Base-by-base conservation (phyloP, 169 alveolate genomes). In the Ophryocystis elektroscirrha region DNA sequence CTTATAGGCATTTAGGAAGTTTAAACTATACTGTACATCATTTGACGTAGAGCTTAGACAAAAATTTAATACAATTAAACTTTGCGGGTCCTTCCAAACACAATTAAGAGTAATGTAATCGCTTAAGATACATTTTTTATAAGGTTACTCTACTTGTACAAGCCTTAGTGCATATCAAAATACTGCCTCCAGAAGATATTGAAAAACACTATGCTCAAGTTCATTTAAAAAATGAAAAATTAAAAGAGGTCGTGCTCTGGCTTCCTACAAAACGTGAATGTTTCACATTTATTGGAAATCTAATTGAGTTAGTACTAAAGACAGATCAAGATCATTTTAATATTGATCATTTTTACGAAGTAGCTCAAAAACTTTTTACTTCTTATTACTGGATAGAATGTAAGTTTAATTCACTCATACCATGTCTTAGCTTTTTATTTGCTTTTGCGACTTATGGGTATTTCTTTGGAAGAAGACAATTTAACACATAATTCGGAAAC, bases 101-200 rank as follows among this genome's bases (percentile, higher is more conserved):
- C n/a, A n/a, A n/a, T n/a, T n/a, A n/a, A n/a, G n/a, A n/a, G n/a
- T n/a, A n/a, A n/a, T n/a, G n/a, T n/a, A n/a, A n/a, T n/a, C n/a
- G n/a, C n/a, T n/a, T n/a, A n/a, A n/a, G n/a, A n/a, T n/a, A n/a
- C n/a, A n/a, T n/a, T n/a, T n/a, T n/a, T n/a, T n/a, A n/a, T n/a
- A n/a, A 65, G 20, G 70, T 65, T 2, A 59, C 60, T 39, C 48
- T 65, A 23, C 49, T 65, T 20, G 52, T 58, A 39, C 46, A 65
- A 23, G 57, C 70, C 2, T 51, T 65, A 5, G 50, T 51, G 16
- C 67, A 55, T 28, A 44, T 59, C 24, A 48, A 59, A 51, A 39
- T 65, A 2, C 47, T 65, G 23, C 51, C 46, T 30, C 55, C 30
- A 18, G 32, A 36, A 4, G 57, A 65, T 9, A 59, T 61, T 26